These are phyloP conservation scores for Vachellia collinsii DNA, from an alignment of 306 rosid species.

Conservation along the genomic window DNA sequence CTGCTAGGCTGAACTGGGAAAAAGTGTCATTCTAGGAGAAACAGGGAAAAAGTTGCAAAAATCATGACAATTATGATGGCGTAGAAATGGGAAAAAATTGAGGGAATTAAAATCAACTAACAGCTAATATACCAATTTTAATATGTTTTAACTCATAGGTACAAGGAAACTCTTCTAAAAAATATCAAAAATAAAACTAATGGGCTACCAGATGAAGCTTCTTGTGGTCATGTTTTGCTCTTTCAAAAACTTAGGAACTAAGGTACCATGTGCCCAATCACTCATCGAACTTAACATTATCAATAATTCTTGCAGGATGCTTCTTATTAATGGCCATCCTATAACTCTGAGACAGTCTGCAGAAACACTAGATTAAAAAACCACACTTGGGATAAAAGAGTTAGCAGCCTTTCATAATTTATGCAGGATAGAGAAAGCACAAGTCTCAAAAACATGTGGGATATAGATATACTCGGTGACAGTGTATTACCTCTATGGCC, in stretches of 20 bases:
- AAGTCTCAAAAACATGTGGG: neutral
- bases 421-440: neutral
- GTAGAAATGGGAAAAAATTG: neutral
- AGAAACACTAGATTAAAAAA: neutral
- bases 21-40: neutral
- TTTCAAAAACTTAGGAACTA: neutral
- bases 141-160: neutral
- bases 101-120: neutral
- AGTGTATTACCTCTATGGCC: slow-evolving; percentile 81
- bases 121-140: neutral
- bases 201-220: neutral
- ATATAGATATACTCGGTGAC: neutral
- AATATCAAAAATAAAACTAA: neutral
- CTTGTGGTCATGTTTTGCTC: neutral
- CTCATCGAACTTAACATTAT: neutral
- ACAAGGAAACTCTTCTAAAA: neutral
- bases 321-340: slow-evolving; percentile 2
- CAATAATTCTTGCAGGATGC: neutral
- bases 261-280: neutral
- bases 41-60: too few relatives aligned
- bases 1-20: neutral
- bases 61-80: neutral
- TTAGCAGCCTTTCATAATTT: neutral
- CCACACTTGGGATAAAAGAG: neutral
- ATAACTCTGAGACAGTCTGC: neutral